Evolutionary conservation across 2,329 filamentous ascomycete species (phyloP), one percentile per base, ranked within the genome.

Genomic region (Sporothrix pallida): DNA sequence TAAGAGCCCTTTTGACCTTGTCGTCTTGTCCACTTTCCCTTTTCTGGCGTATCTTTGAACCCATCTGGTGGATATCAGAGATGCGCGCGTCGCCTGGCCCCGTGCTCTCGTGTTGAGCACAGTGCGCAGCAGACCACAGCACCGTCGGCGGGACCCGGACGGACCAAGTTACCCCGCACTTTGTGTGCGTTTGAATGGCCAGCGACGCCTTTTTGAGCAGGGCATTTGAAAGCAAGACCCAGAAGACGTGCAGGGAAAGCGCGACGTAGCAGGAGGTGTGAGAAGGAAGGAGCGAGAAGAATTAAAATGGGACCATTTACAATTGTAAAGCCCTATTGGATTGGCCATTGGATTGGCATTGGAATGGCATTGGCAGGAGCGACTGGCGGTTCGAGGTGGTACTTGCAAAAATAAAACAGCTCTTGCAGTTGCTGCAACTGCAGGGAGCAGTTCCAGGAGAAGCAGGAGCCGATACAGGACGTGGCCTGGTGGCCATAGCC

Each of bases 1-100:
- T 42, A 37, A 42, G 12, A 37, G 31, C 31, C 31, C 31, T 37
- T 37, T 37, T 37, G 31, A 37, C 31, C 7, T 37, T 37, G 31
- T 37, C 31, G 4, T 56, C 20, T 56, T 56, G 8, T 26, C 12
- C 20, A 20, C 26, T 56, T 26, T 26, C 20, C 17, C 50, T 54
- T 20, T 54, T 54, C 54, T 56, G 31, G 31, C 54, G 13, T 56
- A 13, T 10, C 20, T 23, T 6, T 26, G 23, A 26, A 26, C 23
- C 23, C 23, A 26, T 26, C 23, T 26, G 23, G 23, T 26, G 23
- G 23, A 26, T 44, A 42, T 63, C 58, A 10, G 58, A 37, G 23
- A 63, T n/a, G 37, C 70, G 70, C 70, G 70, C 56, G 70, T 72
- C 70, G 70, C 70, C 70, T 72, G 70, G 62, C 70, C 70, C 70